Conservation (phyloP, 2,329 filamentous ascomycete genomes). For the Bipolaris oryzae region DNA sequence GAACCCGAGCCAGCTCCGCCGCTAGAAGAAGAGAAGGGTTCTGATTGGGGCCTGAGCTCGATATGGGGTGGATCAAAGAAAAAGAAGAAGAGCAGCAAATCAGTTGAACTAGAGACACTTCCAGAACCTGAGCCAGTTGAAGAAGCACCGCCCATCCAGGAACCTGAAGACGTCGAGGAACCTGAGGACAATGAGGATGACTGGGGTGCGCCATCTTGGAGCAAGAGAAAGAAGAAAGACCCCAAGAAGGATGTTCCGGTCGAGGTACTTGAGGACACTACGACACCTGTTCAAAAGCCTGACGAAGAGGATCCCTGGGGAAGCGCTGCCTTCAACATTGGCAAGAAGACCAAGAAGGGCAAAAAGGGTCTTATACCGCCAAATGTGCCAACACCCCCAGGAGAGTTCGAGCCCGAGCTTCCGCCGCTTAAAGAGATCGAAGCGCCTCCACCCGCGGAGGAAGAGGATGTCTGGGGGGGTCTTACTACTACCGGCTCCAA, state of each 20-base stretch:
- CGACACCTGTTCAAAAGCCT: slow-evolving; percentile 51
- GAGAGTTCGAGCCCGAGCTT: slow-evolving; percentile 46
- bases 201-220: slow-evolving; percentile 63
- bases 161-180: slow-evolving; percentile 58
- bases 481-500: slow-evolving; percentile 31
- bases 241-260: slow-evolving; percentile 49
- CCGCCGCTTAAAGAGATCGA: slow-evolving; percentile 62
- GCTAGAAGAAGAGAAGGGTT: slow-evolving; percentile 40
- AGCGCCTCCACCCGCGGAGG: slow-evolving; percentile 41
- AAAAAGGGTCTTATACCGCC: slow-evolving; percentile 60
- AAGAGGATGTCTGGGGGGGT: slow-evolving; percentile 45
- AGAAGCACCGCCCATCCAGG: slow-evolving; percentile 42
- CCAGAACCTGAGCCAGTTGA: slow-evolving; percentile 39
- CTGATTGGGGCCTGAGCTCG: slow-evolving; percentile 45
- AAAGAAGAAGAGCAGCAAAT: slow-evolving; percentile 54
- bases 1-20: slow-evolving; percentile 31
- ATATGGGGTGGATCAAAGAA: slow-evolving; percentile 53
- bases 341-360: slow-evolving; percentile 62
- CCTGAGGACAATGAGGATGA: slow-evolving; percentile 60
- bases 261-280: slow-evolving; percentile 49
- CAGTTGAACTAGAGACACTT: slow-evolving; percentile 42
- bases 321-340: slow-evolving; percentile 47
- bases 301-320: slow-evolving; percentile 51
- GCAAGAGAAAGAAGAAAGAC: slow-evolving; percentile 53
- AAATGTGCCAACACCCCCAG: slow-evolving; percentile 56